Evolutionary conservation across 23 red algal genomes (phyloP).

Genomic region (Cyanidioschyzon merolae): DNA sequence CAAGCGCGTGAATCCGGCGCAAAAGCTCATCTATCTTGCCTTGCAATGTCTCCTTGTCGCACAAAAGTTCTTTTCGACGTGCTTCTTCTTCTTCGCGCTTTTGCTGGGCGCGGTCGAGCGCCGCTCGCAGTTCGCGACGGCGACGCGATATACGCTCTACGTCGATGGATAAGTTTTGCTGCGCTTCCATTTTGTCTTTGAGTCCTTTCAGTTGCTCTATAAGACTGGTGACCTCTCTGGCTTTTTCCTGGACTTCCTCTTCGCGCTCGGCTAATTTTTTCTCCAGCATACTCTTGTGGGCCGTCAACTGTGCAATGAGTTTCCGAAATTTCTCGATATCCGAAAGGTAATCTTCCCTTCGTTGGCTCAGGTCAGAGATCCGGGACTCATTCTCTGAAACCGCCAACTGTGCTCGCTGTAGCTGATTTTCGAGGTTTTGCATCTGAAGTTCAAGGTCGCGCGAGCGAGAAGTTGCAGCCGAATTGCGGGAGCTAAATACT

Average conservation of each 20-base stretch:
- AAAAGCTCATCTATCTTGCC: not conserved
- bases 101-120: constrained; percentile 5
- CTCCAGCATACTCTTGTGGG: constrained; percentile 18
- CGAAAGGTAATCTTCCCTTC: constrained; percentile 19
- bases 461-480: not conserved
- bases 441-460: constrained; percentile 18
- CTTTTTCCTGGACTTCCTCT: constrained; percentile 2
- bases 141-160: constrained; percentile 10
- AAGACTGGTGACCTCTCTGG: not conserved
- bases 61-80: not conserved
- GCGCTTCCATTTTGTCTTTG: constrained; percentile 6
- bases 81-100: constrained; percentile 5
- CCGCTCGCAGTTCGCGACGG: constrained; percentile 1
- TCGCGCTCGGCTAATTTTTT: constrained; percentile 17
- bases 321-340: constrained; percentile 32
- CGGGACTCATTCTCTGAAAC: not conserved
- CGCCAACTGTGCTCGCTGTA: not conserved
- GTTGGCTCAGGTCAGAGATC: not conserved
- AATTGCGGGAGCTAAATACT: not conserved
- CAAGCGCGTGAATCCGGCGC: not conserved
- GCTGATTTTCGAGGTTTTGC: not conserved
- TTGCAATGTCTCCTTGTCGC: not conserved
- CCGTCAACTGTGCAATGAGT: constrained; percentile 14
- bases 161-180: constrained; percentile 15
- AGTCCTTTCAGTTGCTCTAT: not conserved